phyloP scores from a whole-genome alignment of 2,329 filamentous ascomycete species.

The Elsinoe batatas region DNA sequence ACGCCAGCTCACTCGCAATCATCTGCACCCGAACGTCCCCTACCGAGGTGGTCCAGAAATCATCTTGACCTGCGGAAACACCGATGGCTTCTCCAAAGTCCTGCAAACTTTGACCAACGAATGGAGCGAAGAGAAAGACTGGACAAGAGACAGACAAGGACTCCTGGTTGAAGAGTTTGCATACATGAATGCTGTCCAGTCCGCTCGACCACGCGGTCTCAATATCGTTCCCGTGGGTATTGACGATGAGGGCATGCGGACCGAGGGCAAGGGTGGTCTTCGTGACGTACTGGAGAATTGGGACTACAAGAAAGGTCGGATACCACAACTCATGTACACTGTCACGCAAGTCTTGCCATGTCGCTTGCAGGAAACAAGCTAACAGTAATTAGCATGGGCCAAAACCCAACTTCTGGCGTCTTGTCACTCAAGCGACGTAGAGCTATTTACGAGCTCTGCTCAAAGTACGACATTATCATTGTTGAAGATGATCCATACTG shows the following conservation, averaged over 20 bases:
- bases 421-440: slow-evolving; percentile 63
- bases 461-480: slow-evolving; percentile 79
- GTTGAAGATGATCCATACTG: slow-evolving; percentile 94
- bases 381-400: slow-evolving; percentile 54
- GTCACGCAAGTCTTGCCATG: slow-evolving; percentile 58
- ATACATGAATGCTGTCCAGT: slow-evolving; percentile 67
- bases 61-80: slow-evolving; percentile 69
- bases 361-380: background rate
- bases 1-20: slow-evolving; percentile 63
- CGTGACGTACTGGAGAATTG: slow-evolving; percentile 72
- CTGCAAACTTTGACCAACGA: slow-evolving; percentile 66
- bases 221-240: slow-evolving; percentile 65
- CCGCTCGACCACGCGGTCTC: slow-evolving; percentile 56
- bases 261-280: slow-evolving; percentile 61
- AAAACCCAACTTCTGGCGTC: slow-evolving; percentile 76
- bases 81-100: slow-evolving; percentile 74
- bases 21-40: slow-evolving; percentile 71
- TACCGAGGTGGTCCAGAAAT: slow-evolving; percentile 69
- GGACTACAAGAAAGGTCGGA: slow-evolving; percentile 62
- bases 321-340: slow-evolving; percentile 80
- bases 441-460: slow-evolving; percentile 71
- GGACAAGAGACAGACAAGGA: slow-evolving; percentile 60
- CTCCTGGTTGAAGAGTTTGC: slow-evolving; percentile 71
- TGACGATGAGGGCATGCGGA: slow-evolving; percentile 71
- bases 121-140: slow-evolving; percentile 61